phyloP scores from a whole-genome alignment of 495 filamentous ascomycete genomes.

The Talaromyces ruber region DNA sequence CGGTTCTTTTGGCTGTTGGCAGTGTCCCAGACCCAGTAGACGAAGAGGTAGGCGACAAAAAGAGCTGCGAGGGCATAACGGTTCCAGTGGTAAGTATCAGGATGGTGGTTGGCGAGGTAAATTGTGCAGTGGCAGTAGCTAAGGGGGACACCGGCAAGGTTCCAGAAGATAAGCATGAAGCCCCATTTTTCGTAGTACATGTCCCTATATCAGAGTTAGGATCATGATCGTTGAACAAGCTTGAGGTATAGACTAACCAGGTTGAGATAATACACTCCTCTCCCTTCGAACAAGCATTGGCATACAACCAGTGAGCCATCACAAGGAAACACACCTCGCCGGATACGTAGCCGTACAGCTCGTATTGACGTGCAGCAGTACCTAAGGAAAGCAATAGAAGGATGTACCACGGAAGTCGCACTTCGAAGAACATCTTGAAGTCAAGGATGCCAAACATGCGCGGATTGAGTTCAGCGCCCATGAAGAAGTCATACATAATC shows the following conservation, averaged over 20 bases:
- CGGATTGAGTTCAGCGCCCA: constrained; percentile 96
- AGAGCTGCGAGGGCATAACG: constrained; percentile 49
- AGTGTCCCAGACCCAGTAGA: constrained; percentile 89
- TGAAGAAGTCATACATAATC: constrained; percentile 94
- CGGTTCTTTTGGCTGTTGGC: constrained; percentile 89
- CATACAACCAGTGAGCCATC: constrained; percentile 92
- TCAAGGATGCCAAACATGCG: constrained; percentile 89
- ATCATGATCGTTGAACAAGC: not conserved
- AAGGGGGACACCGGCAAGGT: constrained; percentile 88
- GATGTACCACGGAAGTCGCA: constrained; percentile 94
- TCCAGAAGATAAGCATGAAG: constrained; percentile 99
- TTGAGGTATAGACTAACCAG: constrained; percentile 44
- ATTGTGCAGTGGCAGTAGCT: constrained; percentile 93
- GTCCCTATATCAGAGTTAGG: constrained; percentile 43
- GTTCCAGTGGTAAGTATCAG: constrained; percentile 69
- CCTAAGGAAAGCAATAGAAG: constrained; percentile 71
- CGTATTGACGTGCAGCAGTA: constrained; percentile 80
- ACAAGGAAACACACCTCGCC: constrained; percentile 82
- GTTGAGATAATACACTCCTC: constrained; percentile 89
- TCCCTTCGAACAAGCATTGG: constrained; percentile 90
- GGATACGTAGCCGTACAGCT: constrained; percentile 81
- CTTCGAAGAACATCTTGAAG: constrained; percentile 99
- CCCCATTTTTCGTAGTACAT: constrained; percentile 98
- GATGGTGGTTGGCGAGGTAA: constrained; percentile 80
- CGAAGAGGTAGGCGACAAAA: constrained; percentile 63